phyloP scores from a whole-genome alignment of 345 rosid genomes.

The Ricinus communis region DNA sequence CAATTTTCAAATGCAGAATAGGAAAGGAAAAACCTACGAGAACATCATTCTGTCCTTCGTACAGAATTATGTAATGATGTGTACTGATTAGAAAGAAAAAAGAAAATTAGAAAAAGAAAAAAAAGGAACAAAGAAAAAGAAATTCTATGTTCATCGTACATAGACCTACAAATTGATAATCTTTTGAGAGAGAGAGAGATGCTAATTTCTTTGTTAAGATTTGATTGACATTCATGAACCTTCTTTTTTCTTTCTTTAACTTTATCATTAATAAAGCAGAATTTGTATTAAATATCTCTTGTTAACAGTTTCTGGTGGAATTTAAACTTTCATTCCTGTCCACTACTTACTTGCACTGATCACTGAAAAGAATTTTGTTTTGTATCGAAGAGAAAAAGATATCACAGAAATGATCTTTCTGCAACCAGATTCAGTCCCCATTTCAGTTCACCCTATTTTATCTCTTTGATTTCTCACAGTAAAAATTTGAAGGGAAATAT shows the following conservation, averaged over 20 bases:
- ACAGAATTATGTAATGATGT: no score
- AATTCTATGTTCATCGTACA: constrained; percentile 25
- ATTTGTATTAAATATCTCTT: background rate
- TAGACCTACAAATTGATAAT: background rate
- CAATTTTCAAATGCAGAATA: no score
- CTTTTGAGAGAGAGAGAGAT: no score
- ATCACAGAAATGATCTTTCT: no score
- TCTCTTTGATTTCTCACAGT: no score
- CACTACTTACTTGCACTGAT: constrained; percentile 1
- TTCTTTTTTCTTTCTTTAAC: constrained; percentile 7
- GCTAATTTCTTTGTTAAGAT: background rate
- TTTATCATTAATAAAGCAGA: background rate
- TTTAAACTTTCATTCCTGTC: constrained; percentile 5
- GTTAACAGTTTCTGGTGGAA: constrained; percentile 5
- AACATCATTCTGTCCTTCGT: no score
- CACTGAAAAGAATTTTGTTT: constrained; percentile 8
- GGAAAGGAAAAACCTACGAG: no score
- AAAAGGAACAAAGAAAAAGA: no score
- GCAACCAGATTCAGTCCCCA: no score
- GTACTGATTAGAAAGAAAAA: background rate
- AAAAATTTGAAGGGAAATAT: no score
- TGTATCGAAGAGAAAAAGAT: background rate
- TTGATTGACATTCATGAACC: constrained; percentile 34
- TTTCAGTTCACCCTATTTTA: no score
- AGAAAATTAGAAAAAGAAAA: background rate